Conservation (phyloP, 2,329 filamentous ascomycete species). For the Clonostachys sp. region DNA sequence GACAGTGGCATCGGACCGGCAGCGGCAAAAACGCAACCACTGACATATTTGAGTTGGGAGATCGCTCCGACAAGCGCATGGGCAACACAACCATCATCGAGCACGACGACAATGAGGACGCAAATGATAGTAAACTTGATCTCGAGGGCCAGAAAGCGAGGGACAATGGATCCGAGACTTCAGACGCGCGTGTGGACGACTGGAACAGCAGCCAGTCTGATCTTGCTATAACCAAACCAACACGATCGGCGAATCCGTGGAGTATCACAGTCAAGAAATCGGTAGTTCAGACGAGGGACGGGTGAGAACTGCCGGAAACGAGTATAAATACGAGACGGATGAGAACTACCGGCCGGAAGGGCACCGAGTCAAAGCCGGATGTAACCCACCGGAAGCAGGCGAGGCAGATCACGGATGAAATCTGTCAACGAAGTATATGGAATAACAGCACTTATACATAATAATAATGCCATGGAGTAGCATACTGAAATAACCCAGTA, state of each 20-base stretch:
- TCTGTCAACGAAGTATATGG: too few species aligned
- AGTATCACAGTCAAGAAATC: conserved; percentile 15
- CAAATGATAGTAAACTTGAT: not conserved
- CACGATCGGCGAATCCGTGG: conserved; percentile 3
- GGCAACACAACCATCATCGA: conserved; percentile 15
- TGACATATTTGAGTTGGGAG: conserved; percentile 6
- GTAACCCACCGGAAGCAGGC: too few species aligned
- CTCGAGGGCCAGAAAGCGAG: conserved; percentile 2
- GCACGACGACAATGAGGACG: conserved; percentile 3
- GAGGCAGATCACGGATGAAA: too few species aligned
- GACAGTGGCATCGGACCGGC: conserved; percentile 11
- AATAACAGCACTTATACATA: too few species aligned
- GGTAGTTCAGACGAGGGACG: conserved; percentile 10
- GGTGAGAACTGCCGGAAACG: too few species aligned
- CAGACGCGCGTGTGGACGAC: conserved; percentile 3
- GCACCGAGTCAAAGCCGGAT: too few species aligned
- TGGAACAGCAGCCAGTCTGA: conserved; percentile 15
- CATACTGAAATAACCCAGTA: too few species aligned
- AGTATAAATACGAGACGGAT: too few species aligned
- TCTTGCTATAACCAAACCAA: conserved; percentile 1
- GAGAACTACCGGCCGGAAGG: too few species aligned
- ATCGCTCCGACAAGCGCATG: conserved; percentile 4
- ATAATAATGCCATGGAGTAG: too few species aligned
- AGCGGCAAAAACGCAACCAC: conserved; percentile 2
- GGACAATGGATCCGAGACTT: conserved; percentile 3